phyloP scores from a whole-genome alignment of 2,329 filamentous ascomycete species.

The Aspergillus viridinutans region DNA sequence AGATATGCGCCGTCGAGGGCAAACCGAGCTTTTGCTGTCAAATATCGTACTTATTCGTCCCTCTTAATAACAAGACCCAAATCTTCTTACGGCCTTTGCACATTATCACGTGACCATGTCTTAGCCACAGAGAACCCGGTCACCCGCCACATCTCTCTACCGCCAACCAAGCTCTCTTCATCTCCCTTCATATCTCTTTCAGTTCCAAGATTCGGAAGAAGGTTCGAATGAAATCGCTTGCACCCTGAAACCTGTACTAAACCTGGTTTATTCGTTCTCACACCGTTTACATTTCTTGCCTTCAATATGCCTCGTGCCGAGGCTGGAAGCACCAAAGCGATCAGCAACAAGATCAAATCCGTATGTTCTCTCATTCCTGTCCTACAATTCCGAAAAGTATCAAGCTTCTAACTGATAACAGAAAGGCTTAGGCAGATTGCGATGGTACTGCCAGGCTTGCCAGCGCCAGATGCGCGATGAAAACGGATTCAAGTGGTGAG shows the following conservation, averaged over 20 bases:
- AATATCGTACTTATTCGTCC: not conserved
- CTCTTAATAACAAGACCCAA: no score
- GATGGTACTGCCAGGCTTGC: conserved; percentile 90
- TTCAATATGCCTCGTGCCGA: conserved; percentile 83
- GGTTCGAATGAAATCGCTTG: no score
- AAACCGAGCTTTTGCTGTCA: not conserved
- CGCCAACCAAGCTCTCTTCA: not conserved
- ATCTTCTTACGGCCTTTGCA: not conserved
- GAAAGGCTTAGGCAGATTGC: conserved; percentile 64
- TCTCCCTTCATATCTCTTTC: not conserved
- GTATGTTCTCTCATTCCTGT: conserved; percentile 51
- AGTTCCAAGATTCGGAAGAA: not conserved
- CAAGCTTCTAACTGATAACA: conserved; percentile 10
- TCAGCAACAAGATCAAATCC: conserved; percentile 86
- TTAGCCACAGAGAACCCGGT: not conserved
- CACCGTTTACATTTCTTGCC: not conserved
- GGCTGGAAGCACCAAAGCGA: conserved; percentile 82
- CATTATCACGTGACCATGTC: not conserved
- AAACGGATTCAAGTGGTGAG: conserved; percentile 73
- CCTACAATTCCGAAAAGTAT: not conserved
- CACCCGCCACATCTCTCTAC: not conserved
- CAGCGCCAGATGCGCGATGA: conserved; percentile 74
- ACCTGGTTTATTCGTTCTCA: not conserved
- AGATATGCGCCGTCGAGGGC: not conserved
- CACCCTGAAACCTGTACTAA: not conserved